Percentiles rank a stretch among this genome's conserved stretches.
These are phyloP conservation scores for Paraphaeosphaeria sporulosa DNA, from an alignment of 2,329 filamentous ascomycete genomes.

Conservation along the genomic window DNA sequence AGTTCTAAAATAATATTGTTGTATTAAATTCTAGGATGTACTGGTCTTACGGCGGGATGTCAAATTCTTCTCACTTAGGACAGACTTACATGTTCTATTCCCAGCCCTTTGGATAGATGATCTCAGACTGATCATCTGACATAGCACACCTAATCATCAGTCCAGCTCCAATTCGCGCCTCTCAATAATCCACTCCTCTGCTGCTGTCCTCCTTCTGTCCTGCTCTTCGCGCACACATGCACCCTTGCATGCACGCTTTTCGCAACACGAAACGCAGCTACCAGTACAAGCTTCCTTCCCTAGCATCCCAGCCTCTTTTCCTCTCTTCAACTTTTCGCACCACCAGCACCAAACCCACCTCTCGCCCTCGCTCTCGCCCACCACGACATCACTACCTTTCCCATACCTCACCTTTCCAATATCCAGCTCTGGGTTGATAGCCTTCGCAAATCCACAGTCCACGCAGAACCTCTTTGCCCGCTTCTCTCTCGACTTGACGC, in stretches of 20 bases:
- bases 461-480: neutral
- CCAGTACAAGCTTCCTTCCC: neutral
- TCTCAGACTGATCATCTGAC: neutral
- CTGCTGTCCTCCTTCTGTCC: neutral
- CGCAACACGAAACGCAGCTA: neutral
- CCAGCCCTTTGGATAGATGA: no score
- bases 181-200: neutral
- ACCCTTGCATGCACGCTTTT: neutral
- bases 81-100: no score
- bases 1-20: no score
- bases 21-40: no score
- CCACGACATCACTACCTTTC: neutral
- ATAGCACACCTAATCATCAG: neutral
- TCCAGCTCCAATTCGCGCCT: neutral
- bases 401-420: neutral
- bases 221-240: neutral
- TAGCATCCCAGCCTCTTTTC: neutral
- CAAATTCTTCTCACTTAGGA: no score
- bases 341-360: neutral
- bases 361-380: neutral
- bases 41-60: no score
- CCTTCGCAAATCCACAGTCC: constrained; percentile 4
- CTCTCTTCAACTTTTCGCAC: neutral
- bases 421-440: neutral
- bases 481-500: neutral